phyloP scores from a whole-genome alignment of 768 basidiomycete genomes.

The Mycena maculata region DNA sequence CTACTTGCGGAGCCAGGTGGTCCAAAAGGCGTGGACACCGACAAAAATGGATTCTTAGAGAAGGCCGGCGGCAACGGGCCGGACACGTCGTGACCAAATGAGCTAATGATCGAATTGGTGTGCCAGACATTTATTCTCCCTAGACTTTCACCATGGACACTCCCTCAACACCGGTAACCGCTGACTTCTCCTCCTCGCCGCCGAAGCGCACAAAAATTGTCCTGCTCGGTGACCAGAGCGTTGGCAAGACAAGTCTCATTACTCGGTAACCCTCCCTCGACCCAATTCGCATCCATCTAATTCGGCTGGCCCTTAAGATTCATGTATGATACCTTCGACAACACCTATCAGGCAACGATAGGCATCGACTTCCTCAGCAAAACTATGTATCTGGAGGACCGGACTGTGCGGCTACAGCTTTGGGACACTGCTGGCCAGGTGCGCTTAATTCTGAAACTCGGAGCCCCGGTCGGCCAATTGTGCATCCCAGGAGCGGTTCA shows the following conservation, averaged over 20 bases:
- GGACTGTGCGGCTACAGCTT: conserved; percentile 95
- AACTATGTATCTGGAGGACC: conserved; percentile 99
- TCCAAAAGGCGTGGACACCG: too few relatives aligned
- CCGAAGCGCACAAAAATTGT: conserved; percentile 98
- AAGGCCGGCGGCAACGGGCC: not conserved
- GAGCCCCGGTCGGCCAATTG: conserved; percentile 6
- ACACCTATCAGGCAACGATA: conserved; percentile 97
- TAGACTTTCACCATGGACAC: conserved; percentile 27
- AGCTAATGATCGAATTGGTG: conserved; percentile 5
- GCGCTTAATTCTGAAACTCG: conserved; percentile 18
- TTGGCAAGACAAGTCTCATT: conserved; percentile 98
- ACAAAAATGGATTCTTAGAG: too few relatives aligned
- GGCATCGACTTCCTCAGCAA: conserved; percentile 99
- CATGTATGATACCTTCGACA: conserved; percentile 99
- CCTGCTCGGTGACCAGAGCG: conserved; percentile 95
- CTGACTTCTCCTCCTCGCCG: conserved; percentile 89
- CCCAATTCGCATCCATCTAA: conserved; percentile 15
- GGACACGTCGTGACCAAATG: conserved; percentile 18
- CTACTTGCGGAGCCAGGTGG: too few relatives aligned
- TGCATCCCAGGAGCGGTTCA: conserved; percentile 85
- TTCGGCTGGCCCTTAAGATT: conserved; percentile 62
- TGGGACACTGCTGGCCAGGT: conserved; percentile 99
- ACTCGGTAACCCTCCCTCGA: conserved; percentile 72
- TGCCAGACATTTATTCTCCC: conserved; percentile 16
- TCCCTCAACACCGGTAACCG: conserved; percentile 69